Evolutionary conservation across 176 grass and related monocot species (phyloP).

Genomic region (Zoysia japonica): DNA sequence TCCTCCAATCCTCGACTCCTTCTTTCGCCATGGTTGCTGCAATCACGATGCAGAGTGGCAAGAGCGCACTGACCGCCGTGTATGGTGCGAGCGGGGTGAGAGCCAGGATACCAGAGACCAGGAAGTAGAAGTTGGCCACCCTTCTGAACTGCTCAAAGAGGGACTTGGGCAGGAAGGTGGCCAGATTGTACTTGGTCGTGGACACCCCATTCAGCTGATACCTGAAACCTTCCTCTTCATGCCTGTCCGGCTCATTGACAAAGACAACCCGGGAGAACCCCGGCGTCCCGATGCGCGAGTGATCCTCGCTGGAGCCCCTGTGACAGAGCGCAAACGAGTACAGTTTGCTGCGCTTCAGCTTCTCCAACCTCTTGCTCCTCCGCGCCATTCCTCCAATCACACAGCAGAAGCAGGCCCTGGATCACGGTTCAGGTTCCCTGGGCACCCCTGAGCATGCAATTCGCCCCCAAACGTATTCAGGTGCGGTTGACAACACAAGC

Average conservation of each 20-base stretch:
- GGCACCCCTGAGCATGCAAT: neutral
- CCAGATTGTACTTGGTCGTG: slow-evolving; percentile 76
- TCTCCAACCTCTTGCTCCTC: slow-evolving; percentile 47
- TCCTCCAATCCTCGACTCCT: slow-evolving; percentile 88
- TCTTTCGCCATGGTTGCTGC: slow-evolving; percentile 89
- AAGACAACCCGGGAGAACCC: slow-evolving; percentile 87
- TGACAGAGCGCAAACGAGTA: slow-evolving; percentile 60
- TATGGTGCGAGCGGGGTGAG: slow-evolving; percentile 78
- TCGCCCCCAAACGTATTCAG: slow-evolving; percentile 16
- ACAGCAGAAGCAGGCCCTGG: neutral
- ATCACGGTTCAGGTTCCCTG: neutral
- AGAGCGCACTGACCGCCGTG: slow-evolving; percentile 61
- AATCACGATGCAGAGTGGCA: slow-evolving; percentile 72
- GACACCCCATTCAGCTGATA: slow-evolving; percentile 68
- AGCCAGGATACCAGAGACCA: slow-evolving; percentile 74
- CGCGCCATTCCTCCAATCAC: slow-evolving; percentile 31
- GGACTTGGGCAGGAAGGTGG: slow-evolving; percentile 88
- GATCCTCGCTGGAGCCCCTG: slow-evolving; percentile 56
- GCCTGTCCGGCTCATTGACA: slow-evolving; percentile 56
- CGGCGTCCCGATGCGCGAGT: slow-evolving; percentile 57
- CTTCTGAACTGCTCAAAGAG: slow-evolving; percentile 99
- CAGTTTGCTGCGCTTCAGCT: slow-evolving; percentile 56
- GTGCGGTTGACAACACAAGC: neutral
- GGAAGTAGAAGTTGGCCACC: slow-evolving; percentile 97
- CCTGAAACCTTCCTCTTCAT: slow-evolving; percentile 38